These are phyloP conservation scores for Amanita exitialis DNA, from an alignment of 768 basidiomycete genomes.

Conservation along the genomic window DNA sequence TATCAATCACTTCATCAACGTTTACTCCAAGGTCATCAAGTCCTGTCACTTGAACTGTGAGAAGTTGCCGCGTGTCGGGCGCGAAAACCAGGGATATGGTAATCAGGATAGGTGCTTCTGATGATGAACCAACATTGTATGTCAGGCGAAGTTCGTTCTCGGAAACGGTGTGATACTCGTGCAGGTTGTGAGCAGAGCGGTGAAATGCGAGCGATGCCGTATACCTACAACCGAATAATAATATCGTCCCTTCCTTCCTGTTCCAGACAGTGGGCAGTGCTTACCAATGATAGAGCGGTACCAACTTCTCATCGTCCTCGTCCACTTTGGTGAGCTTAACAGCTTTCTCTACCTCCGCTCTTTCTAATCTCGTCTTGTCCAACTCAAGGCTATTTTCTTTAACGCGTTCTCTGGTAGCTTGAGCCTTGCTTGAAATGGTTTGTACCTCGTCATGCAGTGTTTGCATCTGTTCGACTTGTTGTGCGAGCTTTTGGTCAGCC, in stretches of 20 bases:
- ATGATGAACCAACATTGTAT: slow-evolving; percentile 36
- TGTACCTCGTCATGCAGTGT: slow-evolving; percentile 58
- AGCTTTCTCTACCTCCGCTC: slow-evolving; percentile 63
- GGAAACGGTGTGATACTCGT: slow-evolving; percentile 46
- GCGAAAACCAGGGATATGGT: slow-evolving; percentile 55
- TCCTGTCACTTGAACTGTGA: slow-evolving; percentile 45
- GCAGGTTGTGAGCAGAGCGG: slow-evolving; percentile 47
- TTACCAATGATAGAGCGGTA: slow-evolving; percentile 64
- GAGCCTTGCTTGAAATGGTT: slow-evolving; percentile 36
- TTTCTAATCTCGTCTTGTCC: slow-evolving; percentile 47
- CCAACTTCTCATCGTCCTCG: slow-evolving; percentile 54
- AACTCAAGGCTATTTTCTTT: slow-evolving; percentile 46
- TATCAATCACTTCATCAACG: slow-evolving; percentile 48
- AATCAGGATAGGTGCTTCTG: slow-evolving; percentile 24
- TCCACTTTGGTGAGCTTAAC: slow-evolving; percentile 47
- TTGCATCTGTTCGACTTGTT: slow-evolving; percentile 77
- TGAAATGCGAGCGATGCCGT: slow-evolving; percentile 60
- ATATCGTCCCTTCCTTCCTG: background rate
- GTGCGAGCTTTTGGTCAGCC: slow-evolving; percentile 64
- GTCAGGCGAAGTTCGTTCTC: slow-evolving; percentile 73
- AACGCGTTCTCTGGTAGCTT: slow-evolving; percentile 47
- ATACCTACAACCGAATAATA: slow-evolving; percentile 37
- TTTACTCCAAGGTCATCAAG: slow-evolving; percentile 43
- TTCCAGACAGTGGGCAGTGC: slow-evolving; percentile 11
- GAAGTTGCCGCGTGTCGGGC: slow-evolving; percentile 59